phyloP scores from a whole-genome alignment of 768 basidiomycete genomes.

The Termitomyces sp. region DNA sequence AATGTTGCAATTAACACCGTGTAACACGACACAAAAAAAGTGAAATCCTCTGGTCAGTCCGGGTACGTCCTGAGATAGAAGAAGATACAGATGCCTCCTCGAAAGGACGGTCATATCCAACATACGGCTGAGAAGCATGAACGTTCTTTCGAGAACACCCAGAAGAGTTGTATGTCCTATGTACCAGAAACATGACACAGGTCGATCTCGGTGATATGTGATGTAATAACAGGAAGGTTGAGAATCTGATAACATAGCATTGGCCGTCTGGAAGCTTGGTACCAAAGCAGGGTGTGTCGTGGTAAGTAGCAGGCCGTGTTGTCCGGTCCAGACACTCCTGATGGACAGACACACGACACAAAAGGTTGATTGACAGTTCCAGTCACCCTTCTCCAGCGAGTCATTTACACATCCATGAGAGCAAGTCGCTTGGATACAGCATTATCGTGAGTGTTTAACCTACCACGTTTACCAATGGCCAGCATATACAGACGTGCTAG shows the following conservation, averaged over 20 bases:
- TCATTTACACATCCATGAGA: neutral
- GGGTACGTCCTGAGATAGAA: neutral
- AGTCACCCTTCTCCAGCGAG: too few relatives aligned
- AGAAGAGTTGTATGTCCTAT: neutral
- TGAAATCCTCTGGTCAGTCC: neutral
- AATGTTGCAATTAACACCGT: slow-evolving; percentile 3
- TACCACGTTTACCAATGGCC: too few relatives aligned
- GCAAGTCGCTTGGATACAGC: neutral
- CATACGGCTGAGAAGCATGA: neutral
- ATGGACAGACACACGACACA: too few relatives aligned
- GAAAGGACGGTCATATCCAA: neutral
- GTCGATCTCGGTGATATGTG: neutral
- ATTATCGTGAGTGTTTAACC: too few relatives aligned
- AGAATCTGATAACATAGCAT: neutral
- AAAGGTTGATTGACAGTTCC: too few relatives aligned
- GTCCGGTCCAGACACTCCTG: too few relatives aligned
- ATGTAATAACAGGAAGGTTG: neutral
- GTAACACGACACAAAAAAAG: neutral
- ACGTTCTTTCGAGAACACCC: neutral
- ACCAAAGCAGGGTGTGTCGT: too few relatives aligned
- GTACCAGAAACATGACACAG: neutral
- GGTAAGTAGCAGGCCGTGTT: too few relatives aligned
- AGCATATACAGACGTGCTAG: too few relatives aligned
- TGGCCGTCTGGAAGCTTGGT: neutral
- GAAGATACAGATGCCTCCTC: neutral